These are phyloP conservation scores for Suhomyces pyralidae DNA, from an alignment of 805 yeast species.

Conservation along the genomic window DNA sequence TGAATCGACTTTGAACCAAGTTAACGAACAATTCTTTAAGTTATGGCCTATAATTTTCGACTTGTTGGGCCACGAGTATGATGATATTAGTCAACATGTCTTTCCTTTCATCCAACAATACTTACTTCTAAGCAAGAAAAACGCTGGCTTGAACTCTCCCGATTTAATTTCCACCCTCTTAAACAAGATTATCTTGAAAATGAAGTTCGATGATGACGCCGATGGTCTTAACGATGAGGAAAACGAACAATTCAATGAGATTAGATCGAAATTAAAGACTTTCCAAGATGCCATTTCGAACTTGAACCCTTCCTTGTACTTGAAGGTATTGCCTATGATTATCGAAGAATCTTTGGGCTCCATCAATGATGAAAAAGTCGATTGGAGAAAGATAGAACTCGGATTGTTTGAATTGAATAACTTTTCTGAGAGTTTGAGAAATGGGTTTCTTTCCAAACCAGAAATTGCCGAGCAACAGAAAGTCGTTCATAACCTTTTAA, in stretches of 20 bases:
- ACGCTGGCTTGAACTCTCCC: slow-evolving; percentile 28
- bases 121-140: slow-evolving; percentile 65
- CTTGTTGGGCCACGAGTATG: slow-evolving; percentile 78
- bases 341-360: slow-evolving; percentile 45
- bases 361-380: slow-evolving; percentile 29
- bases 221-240: slow-evolving; percentile 61
- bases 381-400: slow-evolving; percentile 84
- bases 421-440: slow-evolving; percentile 75
- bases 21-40: slow-evolving; percentile 24
- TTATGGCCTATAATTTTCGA: slow-evolving; percentile 60
- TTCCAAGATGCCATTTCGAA: slow-evolving; percentile 80
- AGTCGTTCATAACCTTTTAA: slow-evolving; percentile 56
- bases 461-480: slow-evolving; percentile 60
- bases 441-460: slow-evolving; percentile 65
- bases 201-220: slow-evolving; percentile 75
- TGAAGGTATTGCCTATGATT: slow-evolving; percentile 58
- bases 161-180: slow-evolving; percentile 63
- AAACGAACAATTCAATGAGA: slow-evolving; percentile 74
- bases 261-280: slow-evolving; percentile 67
- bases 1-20: slow-evolving; percentile 30
- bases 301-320: slow-evolving; percentile 55
- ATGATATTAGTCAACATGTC: slow-evolving; percentile 81
- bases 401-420: slow-evolving; percentile 81
- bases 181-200: slow-evolving; percentile 67
- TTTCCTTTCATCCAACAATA: slow-evolving; percentile 78